Base-by-base conservation (phyloP, 352 stramenopile species). In the Phytophthora chlamydospora region DNA sequence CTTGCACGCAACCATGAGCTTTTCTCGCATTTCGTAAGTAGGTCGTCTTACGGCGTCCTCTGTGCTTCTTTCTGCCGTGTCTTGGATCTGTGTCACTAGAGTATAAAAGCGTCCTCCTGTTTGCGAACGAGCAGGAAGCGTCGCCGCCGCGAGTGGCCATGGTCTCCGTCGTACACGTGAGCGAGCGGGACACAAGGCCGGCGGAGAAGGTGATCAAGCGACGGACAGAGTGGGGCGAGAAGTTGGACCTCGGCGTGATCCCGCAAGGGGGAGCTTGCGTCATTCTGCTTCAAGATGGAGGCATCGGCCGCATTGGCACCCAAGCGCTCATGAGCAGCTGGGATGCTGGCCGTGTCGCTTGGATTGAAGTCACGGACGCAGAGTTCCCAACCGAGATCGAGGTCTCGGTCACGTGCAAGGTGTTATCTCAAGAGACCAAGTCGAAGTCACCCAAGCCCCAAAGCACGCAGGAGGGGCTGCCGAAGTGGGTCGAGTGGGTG, bases 241-340 rank as follows among this genome's bases (percentile, higher is more conserved):
- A 75, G 14, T 39, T 94, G 6, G 78, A 91, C 36, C 74, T 94
- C 3, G 85, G 85, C 17, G 81, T 94, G n/a, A 82, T 94, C 7
- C 70, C 83, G 13, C 85, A 90, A 35, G 85, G 85, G 29, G 78
- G 85, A 43, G 85, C 85, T 33, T 94, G 85, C 36, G 78, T 94
- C 29, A 89, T 94, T 54, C 65, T 94, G 45, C 68, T 94, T 45
- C 81, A 90, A 42, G 71, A 89, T 63, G 83, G 85, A 9, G 80
- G 79, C 14, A 62, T 92, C 31, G 85, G 79, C 9, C 83, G 85
- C 14, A 90, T 94, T 56, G 85, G 85, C 11, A 92, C 83, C 4
- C 85, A 94, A 47, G 85, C 85, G 39, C 73, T 94, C 21, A 92
- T 92, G 81, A 82, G 83, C n/a, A 91, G 77, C 36, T 94, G 85